These are phyloP conservation scores for Fusarium sp. DNA, from an alignment of 2,329 filamentous ascomycete genomes.

Conservation along the genomic window DNA sequence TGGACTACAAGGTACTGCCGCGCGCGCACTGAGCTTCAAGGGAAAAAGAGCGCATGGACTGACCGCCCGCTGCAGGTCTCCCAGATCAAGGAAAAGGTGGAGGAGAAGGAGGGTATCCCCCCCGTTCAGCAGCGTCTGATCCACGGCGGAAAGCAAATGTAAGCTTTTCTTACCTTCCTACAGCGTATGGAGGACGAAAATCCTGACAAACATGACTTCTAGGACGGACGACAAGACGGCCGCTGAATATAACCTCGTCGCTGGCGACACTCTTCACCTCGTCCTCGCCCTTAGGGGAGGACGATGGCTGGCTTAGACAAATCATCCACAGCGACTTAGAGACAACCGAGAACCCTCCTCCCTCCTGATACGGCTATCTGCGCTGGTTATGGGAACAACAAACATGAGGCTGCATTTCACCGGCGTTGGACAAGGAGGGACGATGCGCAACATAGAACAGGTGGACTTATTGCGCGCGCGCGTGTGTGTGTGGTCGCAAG, in stretches of 20 bases:
- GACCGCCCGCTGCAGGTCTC: constrained; percentile 72
- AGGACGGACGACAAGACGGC: constrained; percentile 98
- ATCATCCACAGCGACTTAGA: constrained; percentile 2
- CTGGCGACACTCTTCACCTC: constrained; percentile 92
- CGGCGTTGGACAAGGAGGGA: constrained; percentile 15
- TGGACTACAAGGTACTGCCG: constrained; percentile 82
- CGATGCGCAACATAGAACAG: constrained; percentile 16
- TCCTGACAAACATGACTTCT: constrained; percentile 12
- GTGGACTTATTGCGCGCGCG: background rate
- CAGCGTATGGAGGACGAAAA: background rate
- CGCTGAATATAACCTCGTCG: constrained; percentile 88
- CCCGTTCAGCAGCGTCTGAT: constrained; percentile 97
- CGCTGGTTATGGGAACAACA: constrained; percentile 1
- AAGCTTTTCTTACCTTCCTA: constrained; percentile 42
- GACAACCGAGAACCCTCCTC: constrained; percentile 1
- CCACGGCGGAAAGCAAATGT: constrained; percentile 99
- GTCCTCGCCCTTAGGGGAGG: constrained; percentile 94
- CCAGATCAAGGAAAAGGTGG: constrained; percentile 98
- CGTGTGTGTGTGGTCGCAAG: constrained; percentile 1
- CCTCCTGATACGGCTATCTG: background rate
- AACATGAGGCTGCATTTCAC: constrained; percentile 22
- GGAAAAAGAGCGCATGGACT: constrained; percentile 1
- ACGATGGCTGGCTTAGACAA: constrained; percentile 38
- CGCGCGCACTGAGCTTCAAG: background rate
- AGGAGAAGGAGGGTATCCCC: constrained; percentile 98